Conservation (phyloP, 176 grass and related monocot species). For the Oryza punctata region DNA sequence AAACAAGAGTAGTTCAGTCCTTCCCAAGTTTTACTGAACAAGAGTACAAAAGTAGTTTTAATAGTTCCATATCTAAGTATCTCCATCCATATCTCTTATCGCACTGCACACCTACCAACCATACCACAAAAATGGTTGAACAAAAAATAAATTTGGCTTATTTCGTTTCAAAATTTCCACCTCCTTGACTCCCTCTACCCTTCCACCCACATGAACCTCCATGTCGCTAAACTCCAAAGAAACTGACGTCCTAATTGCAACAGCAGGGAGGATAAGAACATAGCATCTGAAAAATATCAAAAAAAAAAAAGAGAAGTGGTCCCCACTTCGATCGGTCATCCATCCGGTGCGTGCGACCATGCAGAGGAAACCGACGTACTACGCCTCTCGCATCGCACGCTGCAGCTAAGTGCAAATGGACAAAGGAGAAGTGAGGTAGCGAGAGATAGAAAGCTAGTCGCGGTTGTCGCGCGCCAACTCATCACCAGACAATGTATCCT, state of each 20-base stretch:
- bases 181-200: too few species aligned
- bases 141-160: neutral
- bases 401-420: neutral
- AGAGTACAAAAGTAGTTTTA: neutral
- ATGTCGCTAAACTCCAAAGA: neutral
- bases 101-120: too few species aligned
- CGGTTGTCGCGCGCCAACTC: too few species aligned
- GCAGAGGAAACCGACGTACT: neutral
- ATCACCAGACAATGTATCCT: too few species aligned
- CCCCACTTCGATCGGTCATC: too few species aligned
- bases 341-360: neutral
- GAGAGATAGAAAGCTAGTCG: too few species aligned
- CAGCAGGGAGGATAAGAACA: neutral
- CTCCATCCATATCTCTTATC: neutral
- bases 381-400: neutral
- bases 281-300: neutral
- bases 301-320: neutral
- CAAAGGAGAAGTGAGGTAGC: too few species aligned
- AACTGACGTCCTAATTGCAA: neutral
- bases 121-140: neutral
- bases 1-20: too few species aligned
- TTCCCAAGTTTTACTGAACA: too few species aligned
- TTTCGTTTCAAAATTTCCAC: neutral
- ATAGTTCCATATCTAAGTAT: neutral
- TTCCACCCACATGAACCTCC: neutral